Evolutionary conservation across 352 stramenopile species (phyloP).

Genomic region (Phytophthora agathidicida): DNA sequence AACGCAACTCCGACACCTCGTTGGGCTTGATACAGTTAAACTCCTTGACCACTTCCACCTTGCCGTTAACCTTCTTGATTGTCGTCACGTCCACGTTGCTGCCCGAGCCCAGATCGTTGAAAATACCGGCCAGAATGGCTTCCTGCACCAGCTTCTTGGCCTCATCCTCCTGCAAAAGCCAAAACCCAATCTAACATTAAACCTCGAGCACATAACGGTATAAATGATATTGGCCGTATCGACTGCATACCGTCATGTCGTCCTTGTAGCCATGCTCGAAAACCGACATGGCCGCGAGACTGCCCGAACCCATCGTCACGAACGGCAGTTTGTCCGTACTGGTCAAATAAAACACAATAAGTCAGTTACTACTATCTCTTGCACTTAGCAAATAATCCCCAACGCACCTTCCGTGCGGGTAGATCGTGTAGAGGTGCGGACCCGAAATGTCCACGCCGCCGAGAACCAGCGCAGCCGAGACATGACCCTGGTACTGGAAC

Average conservation of each 20-base stretch:
- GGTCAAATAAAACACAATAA: slow-evolving; percentile 3
- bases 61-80: slow-evolving; percentile 91
- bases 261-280: slow-evolving; percentile 97
- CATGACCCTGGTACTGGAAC: slow-evolving; percentile 97
- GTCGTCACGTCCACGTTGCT: slow-evolving; percentile 97
- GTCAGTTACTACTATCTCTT: neutral
- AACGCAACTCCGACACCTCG: slow-evolving; percentile 88
- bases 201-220: neutral
- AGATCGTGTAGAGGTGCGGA: slow-evolving; percentile 98
- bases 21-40: slow-evolving; percentile 95
- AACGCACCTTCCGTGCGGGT: slow-evolving; percentile 92
- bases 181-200: neutral
- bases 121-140: slow-evolving; percentile 97
- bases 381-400: neutral
- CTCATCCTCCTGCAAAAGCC: slow-evolving; percentile 83
- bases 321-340: slow-evolving; percentile 97
- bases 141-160: slow-evolving; percentile 97
- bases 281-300: slow-evolving; percentile 97
- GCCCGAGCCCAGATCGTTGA: slow-evolving; percentile 98
- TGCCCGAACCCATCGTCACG: slow-evolving; percentile 98
- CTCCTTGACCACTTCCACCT: slow-evolving; percentile 87
- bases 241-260: slow-evolving; percentile 80
- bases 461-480: slow-evolving; percentile 96
- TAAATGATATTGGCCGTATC: neutral
- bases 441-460: slow-evolving; percentile 97